phyloP scores from a whole-genome alignment of 192 early-diverging fungal species.

The Coemansia sp. region DNA sequence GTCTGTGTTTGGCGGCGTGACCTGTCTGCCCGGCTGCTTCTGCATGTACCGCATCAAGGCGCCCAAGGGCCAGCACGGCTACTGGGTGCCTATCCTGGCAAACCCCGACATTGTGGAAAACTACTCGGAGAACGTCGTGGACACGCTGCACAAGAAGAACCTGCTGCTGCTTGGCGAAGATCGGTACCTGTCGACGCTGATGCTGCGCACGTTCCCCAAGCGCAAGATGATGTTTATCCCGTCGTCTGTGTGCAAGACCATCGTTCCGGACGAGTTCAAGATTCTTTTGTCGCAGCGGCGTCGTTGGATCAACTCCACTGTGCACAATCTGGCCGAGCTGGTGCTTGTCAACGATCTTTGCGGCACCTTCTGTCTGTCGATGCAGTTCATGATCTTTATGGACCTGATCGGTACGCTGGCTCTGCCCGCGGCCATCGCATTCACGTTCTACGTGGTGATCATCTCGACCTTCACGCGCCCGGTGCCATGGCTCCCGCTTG shows the following conservation, averaged over 20 bases:
- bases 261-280: conserved; percentile 85
- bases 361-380: conserved; percentile 85
- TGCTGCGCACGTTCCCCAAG: conserved; percentile 91
- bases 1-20: conserved; percentile 83
- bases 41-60: conserved; percentile 87
- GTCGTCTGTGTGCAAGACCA: conserved; percentile 88
- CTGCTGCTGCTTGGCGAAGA: conserved; percentile 92
- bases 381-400: conserved; percentile 97
- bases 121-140: conserved; percentile 84
- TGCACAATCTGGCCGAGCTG: conserved; percentile 86
- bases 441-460: conserved; percentile 82
- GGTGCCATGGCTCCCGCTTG: conserved; percentile 63
- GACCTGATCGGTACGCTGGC: conserved; percentile 91
- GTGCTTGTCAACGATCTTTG: conserved; percentile 83
- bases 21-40: conserved; percentile 84
- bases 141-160: conserved; percentile 93
- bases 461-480: conserved; percentile 62
- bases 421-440: conserved; percentile 87
- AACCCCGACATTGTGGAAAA: conserved; percentile 84
- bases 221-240: conserved; percentile 95
- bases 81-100: conserved; percentile 83
- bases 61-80: conserved; percentile 72
- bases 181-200: conserved; percentile 92
- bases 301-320: conserved; percentile 96
- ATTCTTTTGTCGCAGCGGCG: conserved; percentile 82